Evolutionary conservation across 2,329 filamentous ascomycete genomes (phyloP).

Genomic region (Pezicula carpinea): DNA sequence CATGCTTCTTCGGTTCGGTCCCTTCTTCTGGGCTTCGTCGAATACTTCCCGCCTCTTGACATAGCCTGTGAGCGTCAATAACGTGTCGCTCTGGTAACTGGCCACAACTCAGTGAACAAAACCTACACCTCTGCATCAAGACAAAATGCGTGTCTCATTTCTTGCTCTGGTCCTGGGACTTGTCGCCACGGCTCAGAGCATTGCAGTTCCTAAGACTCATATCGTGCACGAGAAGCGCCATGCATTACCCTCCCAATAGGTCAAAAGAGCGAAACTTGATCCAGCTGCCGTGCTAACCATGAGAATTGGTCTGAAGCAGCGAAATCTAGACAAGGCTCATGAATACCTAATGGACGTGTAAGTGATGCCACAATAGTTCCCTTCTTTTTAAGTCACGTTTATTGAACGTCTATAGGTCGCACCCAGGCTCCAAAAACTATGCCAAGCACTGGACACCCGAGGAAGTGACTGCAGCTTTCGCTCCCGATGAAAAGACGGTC

Average conservation of each 20-base stretch:
- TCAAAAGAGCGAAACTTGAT: slow-evolving; percentile 17
- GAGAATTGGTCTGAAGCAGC: slow-evolving; percentile 20
- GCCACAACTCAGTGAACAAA: too few relatives aligned
- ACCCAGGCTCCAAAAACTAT: slow-evolving; percentile 25
- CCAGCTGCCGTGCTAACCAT: slow-evolving; percentile 19
- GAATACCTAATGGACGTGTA: slow-evolving; percentile 22
- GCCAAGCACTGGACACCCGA: slow-evolving; percentile 30
- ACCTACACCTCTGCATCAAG: too few relatives aligned
- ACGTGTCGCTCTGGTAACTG: too few relatives aligned
- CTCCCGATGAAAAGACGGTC: slow-evolving; percentile 27
- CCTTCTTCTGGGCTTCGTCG: too few relatives aligned
- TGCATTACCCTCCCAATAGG: slow-evolving; percentile 16
- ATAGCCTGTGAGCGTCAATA: too few relatives aligned
- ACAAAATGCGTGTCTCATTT: not conserved
- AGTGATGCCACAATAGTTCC: slow-evolving; percentile 4
- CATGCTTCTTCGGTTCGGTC: too few relatives aligned
- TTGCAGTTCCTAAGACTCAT: slow-evolving; percentile 10
- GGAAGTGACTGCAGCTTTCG: slow-evolving; percentile 29
- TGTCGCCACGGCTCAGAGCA: slow-evolving; percentile 1
- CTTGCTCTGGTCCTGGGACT: slow-evolving; percentile 2
- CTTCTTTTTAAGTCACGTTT: not conserved
- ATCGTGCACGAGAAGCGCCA: slow-evolving; percentile 21
- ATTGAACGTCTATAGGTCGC: slow-evolving; percentile 11
- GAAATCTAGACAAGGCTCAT: slow-evolving; percentile 19
- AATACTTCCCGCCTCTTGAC: too few relatives aligned